Conservation (phyloP, 768 basidiomycete genomes). For the Phaeolepiota aurea region DNA sequence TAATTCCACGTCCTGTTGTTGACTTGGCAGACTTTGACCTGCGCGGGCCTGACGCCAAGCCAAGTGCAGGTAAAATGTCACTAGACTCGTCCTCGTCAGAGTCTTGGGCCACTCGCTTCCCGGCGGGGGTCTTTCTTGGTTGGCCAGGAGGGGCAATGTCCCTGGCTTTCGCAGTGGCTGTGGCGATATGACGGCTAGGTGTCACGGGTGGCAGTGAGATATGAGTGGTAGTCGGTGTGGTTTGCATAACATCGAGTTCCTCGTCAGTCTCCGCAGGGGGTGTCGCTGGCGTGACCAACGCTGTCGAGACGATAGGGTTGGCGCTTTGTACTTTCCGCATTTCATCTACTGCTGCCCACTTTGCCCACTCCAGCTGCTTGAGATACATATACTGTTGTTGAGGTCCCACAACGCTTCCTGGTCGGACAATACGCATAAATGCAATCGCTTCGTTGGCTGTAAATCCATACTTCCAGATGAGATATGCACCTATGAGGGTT, state of each 20-base stretch:
- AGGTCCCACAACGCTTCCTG: slow-evolving; percentile 87
- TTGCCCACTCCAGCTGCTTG: slow-evolving; percentile 89
- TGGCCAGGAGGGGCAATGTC: slow-evolving; percentile 74
- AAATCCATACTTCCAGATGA: slow-evolving; percentile 98
- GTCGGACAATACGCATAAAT: slow-evolving; percentile 96
- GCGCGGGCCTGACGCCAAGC: slow-evolving; percentile 33
- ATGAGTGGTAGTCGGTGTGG: slow-evolving; percentile 27
- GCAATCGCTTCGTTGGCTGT: slow-evolving; percentile 94
- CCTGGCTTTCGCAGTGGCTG: slow-evolving; percentile 61
- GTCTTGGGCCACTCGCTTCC: slow-evolving; percentile 62
- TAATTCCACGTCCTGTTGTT: slow-evolving; percentile 34
- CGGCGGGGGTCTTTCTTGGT: slow-evolving; percentile 79
- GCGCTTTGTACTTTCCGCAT: slow-evolving; percentile 42
- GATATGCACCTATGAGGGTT: slow-evolving; percentile 93
- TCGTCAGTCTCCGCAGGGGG: slow-evolving; percentile 75
- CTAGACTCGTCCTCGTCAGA: slow-evolving; percentile 60
- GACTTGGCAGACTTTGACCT: slow-evolving; percentile 30
- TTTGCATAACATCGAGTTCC: slow-evolving; percentile 37
- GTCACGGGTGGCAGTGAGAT: slow-evolving; percentile 64
- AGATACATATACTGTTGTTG: slow-evolving; percentile 94
- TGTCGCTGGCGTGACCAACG: slow-evolving; percentile 65
- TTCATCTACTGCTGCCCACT: slow-evolving; percentile 88
- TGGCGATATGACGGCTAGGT: slow-evolving; percentile 67
- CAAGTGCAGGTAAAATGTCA: slow-evolving; percentile 59
- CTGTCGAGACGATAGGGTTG: slow-evolving; percentile 24